Evolutionary conservation across 2,329 filamentous ascomycete species (phyloP).

Genomic region (Aspergillus nomiae): DNA sequence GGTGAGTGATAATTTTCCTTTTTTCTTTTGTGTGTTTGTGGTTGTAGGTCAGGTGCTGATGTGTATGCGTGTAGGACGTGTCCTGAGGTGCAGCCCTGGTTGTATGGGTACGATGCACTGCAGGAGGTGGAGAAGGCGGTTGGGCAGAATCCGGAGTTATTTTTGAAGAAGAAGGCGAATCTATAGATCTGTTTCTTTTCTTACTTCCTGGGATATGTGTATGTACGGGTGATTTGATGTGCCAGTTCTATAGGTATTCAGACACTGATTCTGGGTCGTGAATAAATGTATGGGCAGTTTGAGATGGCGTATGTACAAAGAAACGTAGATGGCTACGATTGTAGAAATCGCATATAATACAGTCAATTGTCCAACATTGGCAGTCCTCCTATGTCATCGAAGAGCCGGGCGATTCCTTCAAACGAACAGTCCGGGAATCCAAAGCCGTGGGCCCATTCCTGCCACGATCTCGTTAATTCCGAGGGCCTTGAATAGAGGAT

Average conservation of each 20-base stretch:
- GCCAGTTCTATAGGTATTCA: not conserved
- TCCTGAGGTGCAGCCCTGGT: conserved; percentile 63
- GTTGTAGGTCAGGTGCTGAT: not conserved
- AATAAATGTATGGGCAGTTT: not conserved
- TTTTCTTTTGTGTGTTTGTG: not conserved
- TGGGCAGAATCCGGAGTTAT: conserved; percentile 23
- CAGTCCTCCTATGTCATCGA: conserved; percentile 35
- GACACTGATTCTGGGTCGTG: not conserved
- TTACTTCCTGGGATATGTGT: not conserved
- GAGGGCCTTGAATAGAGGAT: not conserved
- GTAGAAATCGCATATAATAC: not conserved
- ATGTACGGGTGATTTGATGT: not conserved
- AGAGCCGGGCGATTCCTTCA: conserved; percentile 37
- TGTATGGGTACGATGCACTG: conserved; percentile 66
- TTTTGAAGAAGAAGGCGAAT: conserved; percentile 13
- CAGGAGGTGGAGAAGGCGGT: conserved; percentile 53
- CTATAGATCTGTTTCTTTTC: not conserved
- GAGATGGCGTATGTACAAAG: not conserved
- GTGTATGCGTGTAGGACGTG: conserved; percentile 50
- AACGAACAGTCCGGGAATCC: conserved; percentile 41
- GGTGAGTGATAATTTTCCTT: conserved; percentile 36
- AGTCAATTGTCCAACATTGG: conserved; percentile 32
- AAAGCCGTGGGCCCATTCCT: conserved; percentile 40
- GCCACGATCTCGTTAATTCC: not conserved
- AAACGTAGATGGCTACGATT: not conserved